phyloP scores from a whole-genome alignment of 2,329 filamentous ascomycete genomes.

The Exophiala bonariae region DNA sequence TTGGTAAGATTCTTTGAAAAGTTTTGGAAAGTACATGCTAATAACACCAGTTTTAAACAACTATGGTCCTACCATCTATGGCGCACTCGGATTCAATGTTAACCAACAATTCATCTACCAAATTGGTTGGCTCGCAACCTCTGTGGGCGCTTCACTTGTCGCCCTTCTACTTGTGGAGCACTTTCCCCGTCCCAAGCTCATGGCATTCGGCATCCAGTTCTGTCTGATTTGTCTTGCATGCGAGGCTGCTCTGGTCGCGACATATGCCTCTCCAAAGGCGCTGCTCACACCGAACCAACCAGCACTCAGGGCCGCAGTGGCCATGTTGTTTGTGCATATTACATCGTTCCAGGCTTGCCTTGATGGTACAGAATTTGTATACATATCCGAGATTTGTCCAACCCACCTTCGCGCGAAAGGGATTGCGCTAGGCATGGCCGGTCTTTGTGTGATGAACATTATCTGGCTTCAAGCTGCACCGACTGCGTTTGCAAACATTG shows the following conservation, averaged over 20 bases:
- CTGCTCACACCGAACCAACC: constrained; percentile 7
- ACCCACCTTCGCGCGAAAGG: constrained; percentile 16
- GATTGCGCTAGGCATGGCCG: constrained; percentile 6
- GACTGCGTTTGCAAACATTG: constrained; percentile 33
- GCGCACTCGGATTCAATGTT: constrained; percentile 10
- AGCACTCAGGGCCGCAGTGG: constrained; percentile 30
- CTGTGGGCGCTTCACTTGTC: constrained; percentile 4
- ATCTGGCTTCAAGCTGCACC: constrained; percentile 32
- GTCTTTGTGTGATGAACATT: constrained; percentile 21
- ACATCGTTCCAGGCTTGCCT: constrained; percentile 5
- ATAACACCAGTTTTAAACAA: constrained; percentile 15
- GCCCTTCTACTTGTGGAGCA: constrained; percentile 9
- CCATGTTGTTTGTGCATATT: constrained; percentile 51
- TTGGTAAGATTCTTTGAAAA: no score
- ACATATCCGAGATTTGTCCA: constrained; percentile 15
- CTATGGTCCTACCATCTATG: constrained; percentile 17
- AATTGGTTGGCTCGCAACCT: constrained; percentile 11
- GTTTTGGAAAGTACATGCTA: no score
- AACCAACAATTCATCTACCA: constrained; percentile 14
- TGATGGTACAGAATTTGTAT: constrained; percentile 16
- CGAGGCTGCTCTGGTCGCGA: constrained; percentile 15
- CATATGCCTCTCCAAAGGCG: constrained; percentile 7
- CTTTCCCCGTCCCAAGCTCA: constrained; percentile 25
- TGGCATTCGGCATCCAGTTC: constrained; percentile 23
- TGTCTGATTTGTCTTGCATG: constrained; percentile 5